Evolutionary conservation across 2,329 filamentous ascomycete species (phyloP).

Genomic region (Colletotrichum sp.): DNA sequence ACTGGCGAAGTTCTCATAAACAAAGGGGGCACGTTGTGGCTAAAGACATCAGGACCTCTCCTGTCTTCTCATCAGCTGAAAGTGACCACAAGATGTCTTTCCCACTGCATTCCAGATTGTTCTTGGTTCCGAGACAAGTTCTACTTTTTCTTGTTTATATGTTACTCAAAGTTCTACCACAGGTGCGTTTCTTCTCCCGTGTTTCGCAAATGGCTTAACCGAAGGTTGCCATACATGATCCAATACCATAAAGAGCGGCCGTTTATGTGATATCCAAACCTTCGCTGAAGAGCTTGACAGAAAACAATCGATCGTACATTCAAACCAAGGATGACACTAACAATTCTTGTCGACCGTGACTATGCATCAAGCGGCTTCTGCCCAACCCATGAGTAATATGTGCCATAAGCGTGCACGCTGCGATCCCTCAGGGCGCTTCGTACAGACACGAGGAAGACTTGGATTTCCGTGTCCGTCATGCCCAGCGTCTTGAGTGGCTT

Average conservation of each 20-base stretch:
- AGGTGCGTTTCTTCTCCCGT: not conserved
- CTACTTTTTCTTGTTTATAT: not conserved
- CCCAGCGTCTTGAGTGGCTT: not conserved
- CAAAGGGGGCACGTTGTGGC: not conserved
- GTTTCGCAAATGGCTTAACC: not conserved
- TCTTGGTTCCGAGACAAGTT: not conserved
- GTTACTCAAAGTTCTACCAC: not conserved
- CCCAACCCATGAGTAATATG: conserved; percentile 32
- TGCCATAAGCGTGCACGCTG: conserved; percentile 47
- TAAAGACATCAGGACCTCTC: not conserved
- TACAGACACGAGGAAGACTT: conserved; percentile 34
- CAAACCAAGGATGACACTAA: not conserved
- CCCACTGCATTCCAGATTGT: not conserved
- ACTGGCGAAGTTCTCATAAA: not conserved
- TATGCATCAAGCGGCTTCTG: not conserved
- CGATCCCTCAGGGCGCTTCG: conserved; percentile 37
- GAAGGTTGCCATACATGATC: not conserved
- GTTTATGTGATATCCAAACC: not conserved
- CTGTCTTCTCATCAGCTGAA: not conserved
- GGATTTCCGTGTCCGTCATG: conserved; percentile 14
- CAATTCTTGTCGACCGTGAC: not conserved
- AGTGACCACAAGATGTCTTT: not conserved
- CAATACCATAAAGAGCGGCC: not conserved
- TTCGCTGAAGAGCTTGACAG: not conserved
- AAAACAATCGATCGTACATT: not conserved